Conservation (phyloP, 23 red algal species). For the Gracilariopsis chorda region DNA sequence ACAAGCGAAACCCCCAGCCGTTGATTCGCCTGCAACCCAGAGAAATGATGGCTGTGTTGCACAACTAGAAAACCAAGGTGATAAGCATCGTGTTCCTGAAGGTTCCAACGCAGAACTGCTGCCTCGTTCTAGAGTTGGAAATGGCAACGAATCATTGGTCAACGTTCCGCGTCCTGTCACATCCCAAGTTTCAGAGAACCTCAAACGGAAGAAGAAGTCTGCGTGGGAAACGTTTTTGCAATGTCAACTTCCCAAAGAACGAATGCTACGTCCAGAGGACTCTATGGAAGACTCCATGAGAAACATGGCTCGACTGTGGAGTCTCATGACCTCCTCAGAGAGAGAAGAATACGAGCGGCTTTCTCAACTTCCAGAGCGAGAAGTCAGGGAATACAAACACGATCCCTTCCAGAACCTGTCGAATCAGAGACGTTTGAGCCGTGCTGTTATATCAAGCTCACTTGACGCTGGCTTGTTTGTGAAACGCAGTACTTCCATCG, state of each 20-base stretch:
- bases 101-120: not conserved
- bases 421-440: not conserved
- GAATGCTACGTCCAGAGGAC: constrained; percentile 57
- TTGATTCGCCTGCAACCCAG: not conserved
- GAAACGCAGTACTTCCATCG: not conserved
- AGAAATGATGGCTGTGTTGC: no score
- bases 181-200: not conserved
- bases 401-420: not conserved
- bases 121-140: not conserved
- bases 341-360: constrained; percentile 44
- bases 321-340: constrained; percentile 9
- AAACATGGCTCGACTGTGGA: constrained; percentile 71
- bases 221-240: constrained; percentile 72
- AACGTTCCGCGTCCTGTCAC: not conserved
- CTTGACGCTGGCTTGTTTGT: constrained; percentile 4
- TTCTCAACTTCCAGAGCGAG: not conserved
- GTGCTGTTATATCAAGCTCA: not conserved
- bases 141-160: not conserved
- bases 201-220: constrained; percentile 21
- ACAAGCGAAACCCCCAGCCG: not conserved
- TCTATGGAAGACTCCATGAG: constrained; percentile 40
- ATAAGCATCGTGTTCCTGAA: not conserved
- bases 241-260: constrained; percentile 60
- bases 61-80: no score
- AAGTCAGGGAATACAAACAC: not conserved